Base-by-base conservation (phyloP, 2,329 filamentous ascomycete species). In the Teratosphaeriaceae sp. region DNA sequence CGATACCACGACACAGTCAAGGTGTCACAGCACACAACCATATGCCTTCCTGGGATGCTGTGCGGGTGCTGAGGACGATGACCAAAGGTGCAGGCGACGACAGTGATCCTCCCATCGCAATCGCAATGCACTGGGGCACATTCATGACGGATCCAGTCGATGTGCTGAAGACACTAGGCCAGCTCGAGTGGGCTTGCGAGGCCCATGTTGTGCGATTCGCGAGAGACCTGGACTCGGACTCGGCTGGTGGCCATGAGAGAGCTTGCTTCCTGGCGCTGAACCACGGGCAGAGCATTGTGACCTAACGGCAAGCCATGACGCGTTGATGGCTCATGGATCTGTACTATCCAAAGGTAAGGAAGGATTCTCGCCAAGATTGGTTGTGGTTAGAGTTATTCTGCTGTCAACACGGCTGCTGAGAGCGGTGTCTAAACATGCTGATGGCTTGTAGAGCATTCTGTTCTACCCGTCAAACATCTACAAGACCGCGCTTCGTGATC, bases 121-220 rank as follows among this genome's bases (percentile, higher is more conserved):
- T 45, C 11, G 43, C 43, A 13, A 42, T 45, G 38, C 43, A 46
- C 27, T 46, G 44, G 44, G 44, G 44, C 24, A 46, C 44, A 5
- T 46, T 38, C n/a, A 27, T 40, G 1, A 42, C 26, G 13, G 35
- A 43, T 12, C 20, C 39, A 5, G 26, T 35, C 5, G 44, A 46
- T 19, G 40, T 46, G 1, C 16, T 46, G 11, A 40, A 43, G 35
- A 43, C 44, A 3, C 19, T 43, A 13, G 40, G 44, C 2, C 40
- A 43, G 40, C 36, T 46, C 2, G 35, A 46, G 27, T 43, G 40
- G 44, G 44, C 44, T 40, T 46, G 43, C 20, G 38, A 37, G n/a
- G 43, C 43, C 27, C 43, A 45, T 16, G 20, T 16, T 5, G 3
- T 45, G 12, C 11, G 5, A 21, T 45, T 45, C 15, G 39, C 31